Conservation (phyloP, 225 moss, liverwort and hornwort genomes). For the Takakia lepidozioides region DNA sequence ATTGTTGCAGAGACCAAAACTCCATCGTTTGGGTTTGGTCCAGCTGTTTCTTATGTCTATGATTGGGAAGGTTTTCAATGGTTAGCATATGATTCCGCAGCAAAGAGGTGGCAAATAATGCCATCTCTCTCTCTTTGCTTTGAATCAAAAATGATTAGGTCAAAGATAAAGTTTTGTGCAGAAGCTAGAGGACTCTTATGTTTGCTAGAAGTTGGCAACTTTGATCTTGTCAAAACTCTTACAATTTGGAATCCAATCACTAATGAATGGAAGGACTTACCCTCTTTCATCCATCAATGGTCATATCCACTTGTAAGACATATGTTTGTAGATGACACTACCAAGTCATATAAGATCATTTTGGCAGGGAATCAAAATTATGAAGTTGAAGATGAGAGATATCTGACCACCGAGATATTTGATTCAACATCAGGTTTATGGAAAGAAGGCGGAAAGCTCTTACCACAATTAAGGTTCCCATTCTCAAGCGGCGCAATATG, state of each 20-base stretch:
- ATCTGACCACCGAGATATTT: constrained; percentile 27
- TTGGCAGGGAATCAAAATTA: constrained; percentile 33
- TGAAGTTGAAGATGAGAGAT: constrained; percentile 21
- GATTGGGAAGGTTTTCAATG: constrained; percentile 21
- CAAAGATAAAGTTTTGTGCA: constrained; percentile 24
- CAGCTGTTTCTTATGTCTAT: constrained; percentile 24
- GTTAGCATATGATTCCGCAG: constrained; percentile 14
- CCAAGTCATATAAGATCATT: constrained; percentile 33
- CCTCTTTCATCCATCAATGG: constrained; percentile 18
- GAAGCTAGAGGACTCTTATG: constrained; percentile 33
- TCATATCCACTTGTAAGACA: constrained; percentile 36
- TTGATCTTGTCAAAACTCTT: constrained; percentile 17
- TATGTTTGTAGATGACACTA: constrained; percentile 25
- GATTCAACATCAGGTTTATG: constrained; percentile 18
- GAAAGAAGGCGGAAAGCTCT: constrained; percentile 19
- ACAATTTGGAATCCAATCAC: constrained; percentile 44
- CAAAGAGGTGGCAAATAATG: constrained; percentile 35
- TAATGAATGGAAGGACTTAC: constrained; percentile 15
- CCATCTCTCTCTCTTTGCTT: constrained; percentile 12
- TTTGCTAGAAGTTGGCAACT: constrained; percentile 20
- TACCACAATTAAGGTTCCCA: constrained; percentile 23
- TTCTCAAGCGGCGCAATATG: constrained; percentile 39
- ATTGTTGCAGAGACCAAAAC: constrained; percentile 11
- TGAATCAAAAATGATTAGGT: constrained; percentile 7
- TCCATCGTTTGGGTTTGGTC: constrained; percentile 15